Evolutionary conservation across 75 land plant genomes (phyloP).

Genomic region (Sequoia sempervirens): DNA sequence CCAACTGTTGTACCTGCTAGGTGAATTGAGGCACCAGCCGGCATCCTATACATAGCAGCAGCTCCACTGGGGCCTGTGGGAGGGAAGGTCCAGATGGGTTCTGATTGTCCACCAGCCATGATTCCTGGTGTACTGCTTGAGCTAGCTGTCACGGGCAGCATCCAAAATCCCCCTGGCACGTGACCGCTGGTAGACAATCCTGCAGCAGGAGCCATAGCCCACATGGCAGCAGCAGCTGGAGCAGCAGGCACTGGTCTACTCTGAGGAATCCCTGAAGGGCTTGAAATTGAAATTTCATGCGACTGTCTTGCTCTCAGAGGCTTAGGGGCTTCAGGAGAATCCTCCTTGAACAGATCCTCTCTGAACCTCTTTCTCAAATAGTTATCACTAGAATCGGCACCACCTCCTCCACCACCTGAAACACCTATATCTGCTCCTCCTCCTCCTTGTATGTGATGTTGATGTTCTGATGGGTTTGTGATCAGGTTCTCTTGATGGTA

Average conservation of each 20-base stretch:
- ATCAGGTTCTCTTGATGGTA: constrained; percentile 49
- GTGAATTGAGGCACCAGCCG: constrained; percentile 32
- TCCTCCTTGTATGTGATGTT: constrained; percentile 2
- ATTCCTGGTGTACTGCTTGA: constrained; percentile 35
- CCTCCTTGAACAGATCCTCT: constrained; percentile 75
- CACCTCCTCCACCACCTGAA: constrained; percentile 21
- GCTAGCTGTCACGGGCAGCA: constrained; percentile 66
- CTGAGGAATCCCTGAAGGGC: constrained; percentile 6
- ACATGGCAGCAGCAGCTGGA: constrained; percentile 29
- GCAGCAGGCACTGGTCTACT: background rate
- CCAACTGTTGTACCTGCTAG: constrained; percentile 21
- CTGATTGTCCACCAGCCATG: constrained; percentile 31
- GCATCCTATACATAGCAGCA: constrained; percentile 47
- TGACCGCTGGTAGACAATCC: constrained; percentile 32
- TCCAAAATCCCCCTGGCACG: constrained; percentile 70
- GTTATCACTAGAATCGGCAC: constrained; percentile 19
- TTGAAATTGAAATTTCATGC: constrained; percentile 17
- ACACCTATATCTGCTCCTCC: constrained; percentile 22
- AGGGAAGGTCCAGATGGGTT: constrained; percentile 65
- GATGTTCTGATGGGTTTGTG: constrained; percentile 29
- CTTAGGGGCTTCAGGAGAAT: constrained; percentile 27
- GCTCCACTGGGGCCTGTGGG: constrained; percentile 27
- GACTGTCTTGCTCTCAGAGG: constrained; percentile 21
- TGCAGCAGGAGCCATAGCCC: constrained; percentile 44
- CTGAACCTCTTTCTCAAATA: constrained; percentile 55